Percentiles rank a stretch among this genome's conserved stretches.
Conservation (phyloP, 2,329 filamentous ascomycete genomes). For the Chaetothyriales sp. region DNA sequence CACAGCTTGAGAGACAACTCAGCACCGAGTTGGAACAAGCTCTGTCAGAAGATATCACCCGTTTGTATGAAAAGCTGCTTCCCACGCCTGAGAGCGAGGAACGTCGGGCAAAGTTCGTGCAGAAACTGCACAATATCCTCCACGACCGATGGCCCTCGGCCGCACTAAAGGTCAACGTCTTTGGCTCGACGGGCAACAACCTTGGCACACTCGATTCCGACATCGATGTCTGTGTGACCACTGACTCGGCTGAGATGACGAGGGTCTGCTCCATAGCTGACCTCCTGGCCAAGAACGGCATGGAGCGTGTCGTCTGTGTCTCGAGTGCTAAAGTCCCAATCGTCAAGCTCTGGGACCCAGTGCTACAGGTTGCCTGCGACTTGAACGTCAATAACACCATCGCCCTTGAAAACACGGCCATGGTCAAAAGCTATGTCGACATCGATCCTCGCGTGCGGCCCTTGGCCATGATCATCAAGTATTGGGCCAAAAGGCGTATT, state of each 20-base stretch:
- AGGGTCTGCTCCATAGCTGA: conserved; percentile 82
- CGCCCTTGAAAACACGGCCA: conserved; percentile 87
- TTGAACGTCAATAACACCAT: conserved; percentile 98
- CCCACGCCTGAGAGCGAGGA: conserved; percentile 66
- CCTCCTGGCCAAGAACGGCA: conserved; percentile 73
- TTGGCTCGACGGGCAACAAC: conserved; percentile 94
- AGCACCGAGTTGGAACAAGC: conserved; percentile 57
- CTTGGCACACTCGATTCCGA: conserved; percentile 93
- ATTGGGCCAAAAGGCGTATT: conserved; percentile 87
- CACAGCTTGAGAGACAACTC: conserved; percentile 54
- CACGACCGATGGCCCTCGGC: conserved; percentile 85
- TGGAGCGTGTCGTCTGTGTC: conserved; percentile 92
- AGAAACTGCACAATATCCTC: conserved; percentile 74
- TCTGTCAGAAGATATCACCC: conserved; percentile 67
- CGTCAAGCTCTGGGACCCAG: conserved; percentile 96
- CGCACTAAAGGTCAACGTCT: conserved; percentile 78
- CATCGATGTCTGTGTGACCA: conserved; percentile 96
- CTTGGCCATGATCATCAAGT: conserved; percentile 90
- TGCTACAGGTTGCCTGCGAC: conserved; percentile 75
- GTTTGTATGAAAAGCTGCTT: conserved; percentile 70
- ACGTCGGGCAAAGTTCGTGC: conserved; percentile 59
- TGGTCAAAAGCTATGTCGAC: conserved; percentile 95
- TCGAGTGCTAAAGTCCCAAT: conserved; percentile 93
- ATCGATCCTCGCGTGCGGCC: conserved; percentile 81
- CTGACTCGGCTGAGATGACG: conserved; percentile 72